Percentiles rank a stretch among this genome's conserved stretches.
phyloP scores from a whole-genome alignment of 768 basidiomycete genomes.

The Boletus subcaerulescens region DNA sequence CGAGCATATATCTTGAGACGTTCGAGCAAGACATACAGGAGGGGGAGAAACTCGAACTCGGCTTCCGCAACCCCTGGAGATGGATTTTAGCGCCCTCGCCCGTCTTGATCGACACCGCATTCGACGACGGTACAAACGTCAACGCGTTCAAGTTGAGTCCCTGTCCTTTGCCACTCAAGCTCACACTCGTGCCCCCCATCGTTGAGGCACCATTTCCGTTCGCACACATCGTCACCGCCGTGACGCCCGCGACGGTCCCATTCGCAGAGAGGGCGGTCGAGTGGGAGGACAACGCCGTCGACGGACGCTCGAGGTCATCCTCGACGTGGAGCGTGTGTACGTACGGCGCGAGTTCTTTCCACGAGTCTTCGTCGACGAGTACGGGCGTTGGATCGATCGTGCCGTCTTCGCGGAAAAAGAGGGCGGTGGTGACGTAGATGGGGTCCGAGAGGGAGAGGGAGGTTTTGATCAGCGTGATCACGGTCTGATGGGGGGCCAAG shows the following conservation, averaged over 20 bases:
- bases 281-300: constrained; percentile 7
- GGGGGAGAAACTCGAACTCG: constrained; percentile 19
- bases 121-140: constrained; percentile 13
- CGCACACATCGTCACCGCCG: background rate
- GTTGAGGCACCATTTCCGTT: background rate
- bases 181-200: background rate
- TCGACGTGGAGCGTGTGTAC: constrained; percentile 32
- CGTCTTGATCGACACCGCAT: constrained; percentile 21
- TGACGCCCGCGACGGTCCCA: background rate
- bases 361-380: constrained; percentile 32
- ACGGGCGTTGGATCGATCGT: constrained; percentile 18
- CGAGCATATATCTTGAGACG: background rate
- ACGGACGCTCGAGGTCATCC: constrained; percentile 22
- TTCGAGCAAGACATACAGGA: constrained; percentile 16
- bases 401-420: constrained; percentile 32
- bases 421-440: constrained; percentile 20
- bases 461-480: constrained; percentile 23
- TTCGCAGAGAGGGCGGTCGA: constrained; percentile 5
- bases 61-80: constrained; percentile 17
- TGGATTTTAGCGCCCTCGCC: constrained; percentile 14
- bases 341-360: constrained; percentile 32
- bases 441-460: constrained; percentile 15
- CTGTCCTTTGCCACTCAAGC: background rate
- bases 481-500: constrained; percentile 16
- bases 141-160: constrained; percentile 25